Base-by-base conservation (phyloP, 2,329 filamentous ascomycete species). In the Alternaria viburni region DNA sequence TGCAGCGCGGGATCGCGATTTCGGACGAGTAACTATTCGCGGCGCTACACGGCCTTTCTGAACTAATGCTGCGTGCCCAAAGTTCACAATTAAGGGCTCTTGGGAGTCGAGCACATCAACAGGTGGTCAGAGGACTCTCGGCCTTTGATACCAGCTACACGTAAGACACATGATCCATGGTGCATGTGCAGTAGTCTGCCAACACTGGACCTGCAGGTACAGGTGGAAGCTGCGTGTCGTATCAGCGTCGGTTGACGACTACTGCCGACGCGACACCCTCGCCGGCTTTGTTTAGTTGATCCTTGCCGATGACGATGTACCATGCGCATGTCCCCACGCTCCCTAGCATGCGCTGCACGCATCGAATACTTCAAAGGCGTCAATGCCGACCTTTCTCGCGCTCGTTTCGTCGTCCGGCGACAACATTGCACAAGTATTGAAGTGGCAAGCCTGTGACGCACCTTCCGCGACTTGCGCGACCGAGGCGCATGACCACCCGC, bases 391-490 rank as follows among this genome's bases (percentile, higher is more conserved):
- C 21, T 10, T 28, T 26, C 19, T 41, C 32, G 43, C 45, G 26
- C 57, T n/a, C 26, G 5, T 46, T 21, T 46, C 43, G 32, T 51
- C 45, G n/a, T 13, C 51, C 30, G 45, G 25, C 57, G 46, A 49
- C 32, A 26, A 47, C 26, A 43, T 43, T 26, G 10, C 23, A 26
- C 4, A 59, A 46, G 15, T 41, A 36, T 58, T 54, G 25, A 41
- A 46, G 32, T 28, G 47, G 55, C 52, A 21, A 45, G 44, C 54
- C 61, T 61, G 69, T 61, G 50, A 62, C 63, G 66, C 65, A 57
- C 51, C 66, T 71, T 63, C 70, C 69, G 68, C 69, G 65, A 65
- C 65, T 67, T 60, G 58, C 64, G 65, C 64, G 55, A 64, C 67
- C 69, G 15, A 51, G 44, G 49, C 60, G 62, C 71, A 67, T 73